Percentiles rank a stretch among this genome's conserved stretches.
phyloP scores from a whole-genome alignment of 2,329 filamentous ascomycete genomes.

The Arthrobotrys pseudoclavata region DNA sequence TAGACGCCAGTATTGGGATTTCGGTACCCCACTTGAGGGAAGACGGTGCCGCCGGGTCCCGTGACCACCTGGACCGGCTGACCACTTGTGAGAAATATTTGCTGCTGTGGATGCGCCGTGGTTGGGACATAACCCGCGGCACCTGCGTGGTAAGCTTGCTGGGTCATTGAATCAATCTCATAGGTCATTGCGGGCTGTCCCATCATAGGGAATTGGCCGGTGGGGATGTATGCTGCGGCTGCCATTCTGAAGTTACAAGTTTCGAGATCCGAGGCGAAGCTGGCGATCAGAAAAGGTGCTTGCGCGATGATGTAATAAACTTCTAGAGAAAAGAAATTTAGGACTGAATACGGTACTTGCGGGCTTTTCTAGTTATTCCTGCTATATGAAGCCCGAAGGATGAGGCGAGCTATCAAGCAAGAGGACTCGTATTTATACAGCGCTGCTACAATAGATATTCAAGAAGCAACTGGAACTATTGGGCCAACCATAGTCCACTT shows the following conservation, averaged over 20 bases:
- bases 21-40: slow-evolving; percentile 28
- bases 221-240: slow-evolving; percentile 30
- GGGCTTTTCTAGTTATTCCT: background rate
- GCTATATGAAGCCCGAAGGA: background rate
- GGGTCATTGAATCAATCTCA: slow-evolving; percentile 36
- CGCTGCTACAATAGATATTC: background rate
- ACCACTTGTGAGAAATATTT: slow-evolving; percentile 32
- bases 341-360: slow-evolving; percentile 2
- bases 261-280: slow-evolving; percentile 11
- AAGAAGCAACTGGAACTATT: background rate
- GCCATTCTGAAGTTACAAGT: slow-evolving; percentile 19
- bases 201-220: slow-evolving; percentile 30
- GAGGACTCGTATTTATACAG: slow-evolving; percentile 29
- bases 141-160: slow-evolving; percentile 21
- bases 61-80: slow-evolving; percentile 38
- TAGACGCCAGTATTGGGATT: slow-evolving; percentile 6
- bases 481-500: background rate
- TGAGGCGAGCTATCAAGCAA: slow-evolving; percentile 33
- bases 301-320: slow-evolving; percentile 11
- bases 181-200: slow-evolving; percentile 9
- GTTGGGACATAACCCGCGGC: slow-evolving; percentile 10
- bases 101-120: slow-evolving; percentile 30
- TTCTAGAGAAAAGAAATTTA: slow-evolving; percentile 24
- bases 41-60: background rate
- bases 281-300: background rate